Conservation (phyloP, 2,329 filamentous ascomycete genomes). For the Tolypocladium tundrense region DNA sequence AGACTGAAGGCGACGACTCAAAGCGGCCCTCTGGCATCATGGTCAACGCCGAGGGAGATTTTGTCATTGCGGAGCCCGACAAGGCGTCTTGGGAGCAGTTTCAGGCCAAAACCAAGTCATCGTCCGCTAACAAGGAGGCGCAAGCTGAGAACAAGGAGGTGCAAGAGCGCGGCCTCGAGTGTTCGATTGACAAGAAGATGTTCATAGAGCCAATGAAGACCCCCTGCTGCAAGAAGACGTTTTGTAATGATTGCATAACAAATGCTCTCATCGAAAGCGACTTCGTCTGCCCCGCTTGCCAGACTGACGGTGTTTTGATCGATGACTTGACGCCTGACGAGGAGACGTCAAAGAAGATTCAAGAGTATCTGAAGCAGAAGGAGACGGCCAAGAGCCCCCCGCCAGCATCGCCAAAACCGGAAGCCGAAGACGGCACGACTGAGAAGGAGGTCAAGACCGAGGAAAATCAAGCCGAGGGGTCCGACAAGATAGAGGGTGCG, state of each 20-base stretch:
- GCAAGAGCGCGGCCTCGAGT: constrained; percentile 80
- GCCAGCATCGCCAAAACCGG: constrained; percentile 20
- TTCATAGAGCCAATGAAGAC: constrained; percentile 99
- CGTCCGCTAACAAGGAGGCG: constrained; percentile 69
- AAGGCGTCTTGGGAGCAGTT: constrained; percentile 95
- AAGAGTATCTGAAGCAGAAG: constrained; percentile 56
- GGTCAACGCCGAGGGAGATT: constrained; percentile 96
- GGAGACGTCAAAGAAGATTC: constrained; percentile 67
- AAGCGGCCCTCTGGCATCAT: constrained; percentile 85
- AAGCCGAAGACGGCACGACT: constrained; percentile 32
- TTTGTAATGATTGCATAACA: constrained; percentile 99
- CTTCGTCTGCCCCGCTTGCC: constrained; percentile 88
- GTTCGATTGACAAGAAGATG: constrained; percentile 93
- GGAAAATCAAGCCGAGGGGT: constrained; percentile 7
- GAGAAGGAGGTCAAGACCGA: constrained; percentile 23
- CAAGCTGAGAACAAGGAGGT: constrained; percentile 75
- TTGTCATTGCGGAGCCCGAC: constrained; percentile 92
- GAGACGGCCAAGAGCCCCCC: constrained; percentile 35
- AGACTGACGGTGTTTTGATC: constrained; percentile 82
- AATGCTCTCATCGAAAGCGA: constrained; percentile 98
- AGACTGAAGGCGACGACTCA: constrained; percentile 69
- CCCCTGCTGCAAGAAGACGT: constrained; percentile 95
- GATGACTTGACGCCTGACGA: constrained; percentile 82
- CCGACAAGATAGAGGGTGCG: background rate
- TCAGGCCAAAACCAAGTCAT: constrained; percentile 86